A percentile compares a stretch with the other conserved stretches of the same genome.
Conservation (phyloP, 257 asterid genomes). For the Leonotis leonurus region DNA sequence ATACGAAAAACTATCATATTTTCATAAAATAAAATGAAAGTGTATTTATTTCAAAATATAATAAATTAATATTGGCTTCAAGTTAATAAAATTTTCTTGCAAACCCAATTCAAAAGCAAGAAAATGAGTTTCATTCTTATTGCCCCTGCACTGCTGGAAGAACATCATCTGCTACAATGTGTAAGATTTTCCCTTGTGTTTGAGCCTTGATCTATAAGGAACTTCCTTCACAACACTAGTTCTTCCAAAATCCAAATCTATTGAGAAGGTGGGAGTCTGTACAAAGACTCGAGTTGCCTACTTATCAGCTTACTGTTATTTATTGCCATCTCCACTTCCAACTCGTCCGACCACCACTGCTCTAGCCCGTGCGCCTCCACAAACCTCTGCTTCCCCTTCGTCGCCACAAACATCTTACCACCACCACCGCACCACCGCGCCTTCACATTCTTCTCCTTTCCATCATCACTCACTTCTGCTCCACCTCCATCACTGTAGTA, state of each 20-base stretch:
- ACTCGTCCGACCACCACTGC: slow-evolving; percentile 97
- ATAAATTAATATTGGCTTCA: too few relatives aligned
- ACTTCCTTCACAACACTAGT: too few relatives aligned
- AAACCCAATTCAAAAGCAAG: too few relatives aligned
- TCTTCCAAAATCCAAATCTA: neutral
- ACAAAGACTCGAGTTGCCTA: slow-evolving; percentile 73
- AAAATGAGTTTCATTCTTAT: too few relatives aligned
- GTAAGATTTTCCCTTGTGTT: too few relatives aligned
- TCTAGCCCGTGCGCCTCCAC: slow-evolving; percentile 89
- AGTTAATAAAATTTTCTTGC: too few relatives aligned
- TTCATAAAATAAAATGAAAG: too few relatives aligned
- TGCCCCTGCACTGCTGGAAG: too few relatives aligned
- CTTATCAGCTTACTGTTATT: slow-evolving; percentile 74
- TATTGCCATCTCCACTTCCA: slow-evolving; percentile 67
- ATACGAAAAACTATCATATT: too few relatives aligned
- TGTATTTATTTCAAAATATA: too few relatives aligned
- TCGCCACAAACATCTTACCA: slow-evolving; percentile 55
- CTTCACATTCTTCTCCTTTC: slow-evolving; percentile 40
- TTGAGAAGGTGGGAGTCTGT: slow-evolving; percentile 49
- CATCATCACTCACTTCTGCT: slow-evolving; percentile 12
- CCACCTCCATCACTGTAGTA: slow-evolving; percentile 54
- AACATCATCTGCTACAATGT: too few relatives aligned
- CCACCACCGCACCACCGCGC: slow-evolving; percentile 14
- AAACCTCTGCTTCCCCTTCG: slow-evolving; percentile 83
- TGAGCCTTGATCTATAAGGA: too few relatives aligned